A percentile compares a stretch with the other conserved stretches of the same genome.
phyloP scores from a whole-genome alignment of 176 grass and related monocot genomes.

The Lolium multiflorum region DNA sequence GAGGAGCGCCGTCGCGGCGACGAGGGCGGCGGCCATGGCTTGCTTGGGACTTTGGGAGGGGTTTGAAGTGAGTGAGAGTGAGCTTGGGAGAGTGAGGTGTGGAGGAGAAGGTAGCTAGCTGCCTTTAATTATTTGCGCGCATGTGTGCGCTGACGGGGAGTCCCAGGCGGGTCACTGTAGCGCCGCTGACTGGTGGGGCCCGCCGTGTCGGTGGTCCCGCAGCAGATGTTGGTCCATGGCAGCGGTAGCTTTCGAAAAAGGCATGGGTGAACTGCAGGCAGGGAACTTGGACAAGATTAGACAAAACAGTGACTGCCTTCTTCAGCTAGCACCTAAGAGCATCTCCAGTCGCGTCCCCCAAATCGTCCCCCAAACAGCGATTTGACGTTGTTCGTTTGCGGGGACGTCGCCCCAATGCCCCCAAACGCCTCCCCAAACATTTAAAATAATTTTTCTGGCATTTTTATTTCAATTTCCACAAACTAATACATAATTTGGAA shows the following conservation, averaged over 20 bases:
- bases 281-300: not conserved
- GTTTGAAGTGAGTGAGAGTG: constrained; percentile 14
- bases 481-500: no score
- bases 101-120: not conserved
- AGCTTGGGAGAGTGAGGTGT: not conserved
- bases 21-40: not conserved
- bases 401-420: no score
- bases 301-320: not conserved
- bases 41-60: not conserved
- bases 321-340: no score
- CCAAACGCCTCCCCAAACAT: no score
- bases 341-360: no score
- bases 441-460: no score
- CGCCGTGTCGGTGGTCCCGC: not conserved
- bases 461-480: no score
- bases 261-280: not conserved
- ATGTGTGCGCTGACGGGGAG: constrained; percentile 1
- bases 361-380: no score
- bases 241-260: not conserved
- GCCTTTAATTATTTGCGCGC: not conserved
- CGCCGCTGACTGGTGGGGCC: not conserved
- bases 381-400: no score
- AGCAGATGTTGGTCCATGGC: not conserved
- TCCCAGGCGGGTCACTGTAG: not conserved
- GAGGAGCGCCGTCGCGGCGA: not conserved